phyloP scores from a whole-genome alignment of 2,329 filamentous ascomycete genomes.

The Sarocladium kiliense region DNA sequence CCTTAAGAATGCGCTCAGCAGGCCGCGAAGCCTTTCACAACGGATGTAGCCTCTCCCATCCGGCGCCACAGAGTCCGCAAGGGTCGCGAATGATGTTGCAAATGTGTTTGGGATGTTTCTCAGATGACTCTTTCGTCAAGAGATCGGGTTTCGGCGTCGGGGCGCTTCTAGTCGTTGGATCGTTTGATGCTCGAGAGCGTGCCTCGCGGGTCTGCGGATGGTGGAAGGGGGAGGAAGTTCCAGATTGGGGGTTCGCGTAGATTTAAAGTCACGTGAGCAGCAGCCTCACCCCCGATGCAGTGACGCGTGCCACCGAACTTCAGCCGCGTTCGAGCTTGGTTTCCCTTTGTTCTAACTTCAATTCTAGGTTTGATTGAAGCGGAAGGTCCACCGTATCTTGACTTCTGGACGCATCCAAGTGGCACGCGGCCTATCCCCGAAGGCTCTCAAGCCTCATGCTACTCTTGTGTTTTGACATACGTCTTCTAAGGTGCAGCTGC shows the following conservation, averaged over 20 bases:
- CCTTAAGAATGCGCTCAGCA: constrained; percentile 30
- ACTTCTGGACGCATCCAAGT: neutral
- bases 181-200: constrained; percentile 8
- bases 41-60: constrained; percentile 41
- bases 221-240: constrained; percentile 24
- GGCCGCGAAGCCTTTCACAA: constrained; percentile 46
- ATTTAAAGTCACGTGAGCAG: constrained; percentile 38
- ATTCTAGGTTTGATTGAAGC: neutral
- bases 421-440: neutral
- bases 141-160: neutral
- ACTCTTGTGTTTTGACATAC: neutral
- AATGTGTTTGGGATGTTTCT: neutral
- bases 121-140: neutral
- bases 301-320: constrained; percentile 11
- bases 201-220: constrained; percentile 4
- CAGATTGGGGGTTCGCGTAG: constrained; percentile 28
- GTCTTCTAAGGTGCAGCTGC: neutral
- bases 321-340: constrained; percentile 8
- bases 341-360: neutral
- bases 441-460: neutral
- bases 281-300: constrained; percentile 12
- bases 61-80: constrained; percentile 22
- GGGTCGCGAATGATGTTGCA: constrained; percentile 13
- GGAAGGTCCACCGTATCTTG: too few relatives aligned
- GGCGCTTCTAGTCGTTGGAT: neutral